phyloP scores from a whole-genome alignment of 305 asterid genomes.

The Fraxinus xanthoxyloides region DNA sequence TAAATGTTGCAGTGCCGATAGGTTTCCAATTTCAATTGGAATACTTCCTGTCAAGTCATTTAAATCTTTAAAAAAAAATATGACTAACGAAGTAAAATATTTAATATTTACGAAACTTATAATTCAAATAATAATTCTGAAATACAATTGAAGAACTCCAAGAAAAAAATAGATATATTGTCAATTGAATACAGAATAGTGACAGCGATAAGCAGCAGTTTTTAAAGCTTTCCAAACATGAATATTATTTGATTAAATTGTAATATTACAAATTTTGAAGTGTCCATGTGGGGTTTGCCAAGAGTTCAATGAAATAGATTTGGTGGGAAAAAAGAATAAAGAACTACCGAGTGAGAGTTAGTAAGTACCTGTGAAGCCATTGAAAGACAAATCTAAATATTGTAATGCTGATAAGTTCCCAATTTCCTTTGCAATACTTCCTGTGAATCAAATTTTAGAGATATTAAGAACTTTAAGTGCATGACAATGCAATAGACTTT shows the following conservation, averaged over 20 bases:
- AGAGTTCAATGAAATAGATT: not conserved
- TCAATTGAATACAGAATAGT: not conserved
- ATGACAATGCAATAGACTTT: too few species aligned
- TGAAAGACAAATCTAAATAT: not conserved
- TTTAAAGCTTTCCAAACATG: not conserved
- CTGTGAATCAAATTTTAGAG: too few species aligned
- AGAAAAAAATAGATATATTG: not conserved
- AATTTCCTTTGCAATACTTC: not conserved
- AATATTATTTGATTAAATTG: not conserved
- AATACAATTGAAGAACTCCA: not conserved
- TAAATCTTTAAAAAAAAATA: not conserved
- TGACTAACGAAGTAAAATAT: not conserved
- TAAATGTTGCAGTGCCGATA: not conserved
- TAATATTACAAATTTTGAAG: not conserved
- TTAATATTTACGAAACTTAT: too few species aligned
- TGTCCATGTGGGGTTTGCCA: too few species aligned
- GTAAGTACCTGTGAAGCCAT: not conserved
- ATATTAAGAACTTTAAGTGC: too few species aligned
- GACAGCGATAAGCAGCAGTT: too few species aligned
- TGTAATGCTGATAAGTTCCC: not conserved
- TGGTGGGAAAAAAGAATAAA: too few species aligned
- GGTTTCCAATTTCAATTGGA: not conserved
- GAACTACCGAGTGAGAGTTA: not conserved
- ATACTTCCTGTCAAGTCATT: not conserved
- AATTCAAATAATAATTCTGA: too few species aligned